Conservation (phyloP, 208 protist species). For the Acanthamoeba castellanii region DNA sequence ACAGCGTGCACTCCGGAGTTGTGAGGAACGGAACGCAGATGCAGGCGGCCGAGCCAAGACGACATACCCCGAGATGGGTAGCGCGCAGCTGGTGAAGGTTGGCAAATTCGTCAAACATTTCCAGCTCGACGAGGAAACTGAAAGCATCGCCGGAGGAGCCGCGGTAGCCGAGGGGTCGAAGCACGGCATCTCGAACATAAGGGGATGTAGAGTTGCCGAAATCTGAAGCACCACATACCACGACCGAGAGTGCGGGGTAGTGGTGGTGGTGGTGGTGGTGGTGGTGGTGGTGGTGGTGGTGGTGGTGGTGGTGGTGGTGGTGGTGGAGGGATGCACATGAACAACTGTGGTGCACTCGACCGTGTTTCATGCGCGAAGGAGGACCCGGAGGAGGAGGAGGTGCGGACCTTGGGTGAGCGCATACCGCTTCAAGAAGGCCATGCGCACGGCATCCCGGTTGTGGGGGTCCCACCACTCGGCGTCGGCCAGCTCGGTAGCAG, state of each 20-base stretch:
- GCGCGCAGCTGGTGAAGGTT: constrained; percentile 15
- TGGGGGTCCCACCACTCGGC: constrained; percentile 2
- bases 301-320: too few species aligned
- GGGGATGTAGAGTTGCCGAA: background rate
- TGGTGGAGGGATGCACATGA: too few species aligned
- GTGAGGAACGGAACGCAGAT: too few species aligned
- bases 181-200: background rate
- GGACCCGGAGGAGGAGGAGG: background rate
- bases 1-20: background rate
- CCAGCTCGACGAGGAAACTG: background rate
- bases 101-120: background rate
- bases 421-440: background rate
- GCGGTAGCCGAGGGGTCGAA: background rate
- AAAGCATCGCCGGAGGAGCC: background rate
- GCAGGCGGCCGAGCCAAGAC: too few species aligned
- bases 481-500: background rate
- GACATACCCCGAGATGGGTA: background rate
- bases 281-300: too few species aligned
- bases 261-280: too few species aligned
- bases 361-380: too few species aligned
- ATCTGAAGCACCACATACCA: background rate
- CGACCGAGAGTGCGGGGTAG: too few species aligned
- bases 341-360: too few species aligned
- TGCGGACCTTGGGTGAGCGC: background rate
- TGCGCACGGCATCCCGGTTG: background rate